phyloP scores from a whole-genome alignment of 768 basidiomycete genomes.

The Lactifluus piperatus region DNA sequence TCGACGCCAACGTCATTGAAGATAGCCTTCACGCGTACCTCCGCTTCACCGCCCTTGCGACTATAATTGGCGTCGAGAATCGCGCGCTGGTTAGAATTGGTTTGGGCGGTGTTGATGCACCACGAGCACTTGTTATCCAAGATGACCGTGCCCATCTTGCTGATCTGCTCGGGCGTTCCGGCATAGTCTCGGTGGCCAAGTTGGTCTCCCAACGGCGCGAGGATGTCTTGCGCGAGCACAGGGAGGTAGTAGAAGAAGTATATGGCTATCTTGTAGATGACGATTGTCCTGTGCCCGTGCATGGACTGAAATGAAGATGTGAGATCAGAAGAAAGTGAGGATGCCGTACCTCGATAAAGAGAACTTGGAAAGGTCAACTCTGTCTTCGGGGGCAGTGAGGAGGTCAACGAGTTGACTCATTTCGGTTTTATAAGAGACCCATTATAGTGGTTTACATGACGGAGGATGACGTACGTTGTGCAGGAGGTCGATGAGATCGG shows the following conservation, averaged over 20 bases:
- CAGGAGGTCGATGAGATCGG: constrained; percentile 85
- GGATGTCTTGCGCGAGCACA: constrained; percentile 71
- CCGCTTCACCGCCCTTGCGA: constrained; percentile 44
- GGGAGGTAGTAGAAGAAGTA: constrained; percentile 99
- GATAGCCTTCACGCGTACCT: constrained; percentile 56
- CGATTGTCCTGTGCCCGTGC: constrained; percentile 78
- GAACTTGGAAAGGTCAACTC: constrained; percentile 82
- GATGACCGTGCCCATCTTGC: constrained; percentile 97
- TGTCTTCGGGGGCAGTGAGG: constrained; percentile 88
- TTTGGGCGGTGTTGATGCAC: constrained; percentile 72
- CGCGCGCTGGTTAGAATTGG: constrained; percentile 45
- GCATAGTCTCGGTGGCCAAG: constrained; percentile 96
- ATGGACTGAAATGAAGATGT: not conserved
- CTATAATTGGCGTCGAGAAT: constrained; percentile 64
- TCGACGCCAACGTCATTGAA: constrained; percentile 65
- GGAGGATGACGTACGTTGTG: constrained; percentile 49
- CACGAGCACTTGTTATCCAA: constrained; percentile 98
- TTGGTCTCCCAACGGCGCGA: constrained; percentile 90
- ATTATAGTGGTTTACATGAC: not conserved
- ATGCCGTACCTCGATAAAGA: constrained; percentile 67
- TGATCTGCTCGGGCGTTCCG: constrained; percentile 82
- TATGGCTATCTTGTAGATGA: constrained; percentile 94
- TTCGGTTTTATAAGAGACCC: constrained; percentile 81
- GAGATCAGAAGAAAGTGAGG: not conserved
- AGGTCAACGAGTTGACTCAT: constrained; percentile 95